Percentiles rank a stretch among this genome's conserved stretches.
Conservation (phyloP, 495 filamentous ascomycete genomes). For the Parathielavia appendiculata region DNA sequence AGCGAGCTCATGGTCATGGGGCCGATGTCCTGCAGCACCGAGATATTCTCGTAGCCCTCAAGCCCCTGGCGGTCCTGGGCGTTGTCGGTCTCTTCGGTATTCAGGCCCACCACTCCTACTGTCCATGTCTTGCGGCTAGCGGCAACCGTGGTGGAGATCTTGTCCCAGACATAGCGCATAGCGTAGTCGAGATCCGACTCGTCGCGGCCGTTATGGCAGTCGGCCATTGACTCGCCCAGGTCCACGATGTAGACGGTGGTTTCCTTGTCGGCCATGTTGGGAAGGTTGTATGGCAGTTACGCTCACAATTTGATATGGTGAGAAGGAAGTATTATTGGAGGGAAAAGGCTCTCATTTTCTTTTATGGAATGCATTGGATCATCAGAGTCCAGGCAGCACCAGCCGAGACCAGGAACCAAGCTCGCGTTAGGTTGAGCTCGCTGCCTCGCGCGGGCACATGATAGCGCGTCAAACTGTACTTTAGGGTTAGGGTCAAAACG, state of each 20-base stretch:
- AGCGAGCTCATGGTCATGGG: constrained; percentile 70
- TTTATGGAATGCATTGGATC: constrained; percentile 2
- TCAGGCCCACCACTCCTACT: constrained; percentile 74
- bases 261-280: constrained; percentile 85
- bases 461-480: constrained; percentile 23
- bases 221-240: constrained; percentile 75
- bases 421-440: constrained; percentile 7
- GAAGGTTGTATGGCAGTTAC: neutral
- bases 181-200: constrained; percentile 83
- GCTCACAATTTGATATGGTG: neutral
- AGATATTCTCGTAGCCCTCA: constrained; percentile 71
- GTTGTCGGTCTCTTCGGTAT: constrained; percentile 74
- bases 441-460: constrained; percentile 31
- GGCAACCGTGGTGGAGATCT: constrained; percentile 76
- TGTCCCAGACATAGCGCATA: constrained; percentile 96
- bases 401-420: constrained; percentile 12
- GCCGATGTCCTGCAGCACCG: constrained; percentile 63
- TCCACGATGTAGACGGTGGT: constrained; percentile 90
- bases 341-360: neutral
- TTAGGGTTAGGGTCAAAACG: too few relatives aligned
- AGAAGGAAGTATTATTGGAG: neutral
- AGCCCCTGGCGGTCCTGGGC: constrained; percentile 50
- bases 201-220: constrained; percentile 63
- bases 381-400: constrained; percentile 27
- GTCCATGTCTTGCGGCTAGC: constrained; percentile 77